Evolutionary conservation across 2,329 filamentous ascomycete genomes (phyloP), one percentile per base, ranked within the genome.

Genomic region (Cryphonectria radicalis): DNA sequence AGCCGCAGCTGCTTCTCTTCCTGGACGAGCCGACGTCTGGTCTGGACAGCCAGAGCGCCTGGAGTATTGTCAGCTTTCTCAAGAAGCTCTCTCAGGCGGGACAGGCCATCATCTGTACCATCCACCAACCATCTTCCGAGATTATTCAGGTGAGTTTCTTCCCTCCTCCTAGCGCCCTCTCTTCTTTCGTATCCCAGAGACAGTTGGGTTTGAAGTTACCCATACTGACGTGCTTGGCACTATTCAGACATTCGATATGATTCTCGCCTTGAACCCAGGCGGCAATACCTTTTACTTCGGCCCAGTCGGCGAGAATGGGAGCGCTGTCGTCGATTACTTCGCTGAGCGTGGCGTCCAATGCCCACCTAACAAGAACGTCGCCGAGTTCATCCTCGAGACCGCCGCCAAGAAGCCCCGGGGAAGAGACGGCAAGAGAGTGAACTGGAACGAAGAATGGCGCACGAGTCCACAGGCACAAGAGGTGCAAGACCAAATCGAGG

Each of bases 11-110:
- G 7, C 85, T 93, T 66, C 85, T 93, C 37, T 94, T 94, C 84
- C 84, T 93, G 37, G 92, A 94, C 77, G 92, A 94, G 78, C 92
- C 92, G 5, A 93, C 91, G 10, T 93, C 90, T 43, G 92, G 92
- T 79, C 84, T 93, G 22, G 92, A 94, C 79, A 90, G 87, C 77
- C 91, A 93, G 77, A 92, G 91, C 1, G 91, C 91, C 2, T 93
- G 90, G 87, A 90, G 90, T 70, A 93, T 93, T 77, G 87, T 90
- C 40, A 87, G 89, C 77, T 84, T 93, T 35, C 85, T 94, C 68
- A 88, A 91, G 74, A 93, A 92, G 74, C 82, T 90, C 1, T 83
- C 87, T 2, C 79, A 80, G 43, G 80, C 78, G 0, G 82, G 82
- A 0, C 83, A 85, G 73, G 82, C 82, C 32, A 78, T 85, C 19